Percentiles rank a stretch among this genome's conserved stretches.
Conservation (phyloP, 352 stramenopile species). For the Thraustochytrium sp. region DNA sequence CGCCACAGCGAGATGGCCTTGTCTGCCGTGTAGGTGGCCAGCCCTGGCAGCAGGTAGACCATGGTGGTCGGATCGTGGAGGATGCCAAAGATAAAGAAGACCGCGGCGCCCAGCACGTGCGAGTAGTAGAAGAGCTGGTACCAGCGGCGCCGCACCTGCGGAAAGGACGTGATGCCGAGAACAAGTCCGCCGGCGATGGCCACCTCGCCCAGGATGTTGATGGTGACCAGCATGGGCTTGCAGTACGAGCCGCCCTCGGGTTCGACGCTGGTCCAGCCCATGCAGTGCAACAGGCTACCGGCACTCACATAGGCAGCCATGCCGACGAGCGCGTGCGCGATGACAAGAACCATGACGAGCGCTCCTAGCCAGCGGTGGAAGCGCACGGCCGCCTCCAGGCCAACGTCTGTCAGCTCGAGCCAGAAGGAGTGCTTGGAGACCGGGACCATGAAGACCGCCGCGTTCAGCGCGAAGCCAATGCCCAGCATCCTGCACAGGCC, state of each 20-base stretch:
- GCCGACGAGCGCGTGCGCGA: background rate
- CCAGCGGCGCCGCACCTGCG: background rate
- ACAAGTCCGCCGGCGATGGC: background rate
- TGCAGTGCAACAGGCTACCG: background rate
- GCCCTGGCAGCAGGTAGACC: background rate
- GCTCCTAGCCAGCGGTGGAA: background rate
- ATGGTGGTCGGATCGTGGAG: background rate
- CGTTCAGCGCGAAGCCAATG: background rate
- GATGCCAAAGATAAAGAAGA: slow-evolving; percentile 36
- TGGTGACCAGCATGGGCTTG: background rate
- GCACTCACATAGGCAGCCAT: background rate
- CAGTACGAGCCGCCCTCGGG: background rate
- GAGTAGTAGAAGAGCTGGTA: slow-evolving; percentile 35
- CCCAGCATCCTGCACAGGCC: slow-evolving; percentile 7
- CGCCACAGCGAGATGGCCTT: background rate
- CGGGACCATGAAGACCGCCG: slow-evolving; percentile 12
- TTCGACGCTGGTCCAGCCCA: slow-evolving; percentile 4
- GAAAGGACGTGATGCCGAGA: background rate
- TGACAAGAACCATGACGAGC: background rate
- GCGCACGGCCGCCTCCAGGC: background rate
- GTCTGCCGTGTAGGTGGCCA: slow-evolving; percentile 15
- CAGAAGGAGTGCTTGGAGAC: slow-evolving; percentile 35
- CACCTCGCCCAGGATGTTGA: slow-evolving; percentile 4
- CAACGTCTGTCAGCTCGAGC: slow-evolving; percentile 25
- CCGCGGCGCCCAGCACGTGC: background rate